These are phyloP conservation scores for Halophytophthora polymorphica DNA, from an alignment of 352 stramenopile genomes.

Conservation along the genomic window DNA sequence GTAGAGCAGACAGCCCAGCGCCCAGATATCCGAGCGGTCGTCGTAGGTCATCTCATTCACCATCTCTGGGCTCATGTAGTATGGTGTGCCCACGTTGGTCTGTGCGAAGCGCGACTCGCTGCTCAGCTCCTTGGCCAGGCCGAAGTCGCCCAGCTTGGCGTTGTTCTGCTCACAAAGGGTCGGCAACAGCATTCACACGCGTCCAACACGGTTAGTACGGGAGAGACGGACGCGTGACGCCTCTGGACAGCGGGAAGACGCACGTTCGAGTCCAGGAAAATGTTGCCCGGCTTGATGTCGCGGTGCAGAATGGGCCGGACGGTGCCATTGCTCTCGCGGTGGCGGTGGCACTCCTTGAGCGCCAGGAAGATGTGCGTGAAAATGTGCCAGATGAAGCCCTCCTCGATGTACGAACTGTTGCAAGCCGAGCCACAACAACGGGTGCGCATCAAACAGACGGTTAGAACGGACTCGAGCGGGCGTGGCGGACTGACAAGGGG, in stretches of 20 bases:
- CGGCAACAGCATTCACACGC: no score
- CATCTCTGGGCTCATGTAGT: conserved; percentile 93
- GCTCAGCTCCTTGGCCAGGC: conserved; percentile 88
- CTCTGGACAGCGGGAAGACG: conserved; percentile 9
- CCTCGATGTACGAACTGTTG: conserved; percentile 89
- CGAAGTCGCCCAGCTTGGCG: conserved; percentile 91
- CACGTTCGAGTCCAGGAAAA: conserved; percentile 90
- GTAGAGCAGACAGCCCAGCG: conserved; percentile 89
- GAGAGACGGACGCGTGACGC: no score
- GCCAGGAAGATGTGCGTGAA: conserved; percentile 91
- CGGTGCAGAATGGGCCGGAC: conserved; percentile 86
- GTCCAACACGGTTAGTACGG: no score
- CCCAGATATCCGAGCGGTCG: conserved; percentile 91
- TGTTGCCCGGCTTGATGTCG: conserved; percentile 92
- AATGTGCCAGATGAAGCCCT: conserved; percentile 92
- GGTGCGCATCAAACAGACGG: no score
- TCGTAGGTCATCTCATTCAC: conserved; percentile 93
- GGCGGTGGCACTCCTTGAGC: conserved; percentile 89
- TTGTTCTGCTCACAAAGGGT: conserved; percentile 69
- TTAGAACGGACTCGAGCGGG: no score
- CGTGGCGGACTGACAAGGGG: no score
- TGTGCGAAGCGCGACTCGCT: conserved; percentile 89
- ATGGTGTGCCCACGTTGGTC: conserved; percentile 91
- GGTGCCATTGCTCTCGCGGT: conserved; percentile 76
- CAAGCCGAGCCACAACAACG: no score